A percentile compares a stretch with the other conserved stretches of the same genome.
These are phyloP conservation scores for Echites panduratus DNA, from an alignment of 257 asterid species.

Conservation along the genomic window DNA sequence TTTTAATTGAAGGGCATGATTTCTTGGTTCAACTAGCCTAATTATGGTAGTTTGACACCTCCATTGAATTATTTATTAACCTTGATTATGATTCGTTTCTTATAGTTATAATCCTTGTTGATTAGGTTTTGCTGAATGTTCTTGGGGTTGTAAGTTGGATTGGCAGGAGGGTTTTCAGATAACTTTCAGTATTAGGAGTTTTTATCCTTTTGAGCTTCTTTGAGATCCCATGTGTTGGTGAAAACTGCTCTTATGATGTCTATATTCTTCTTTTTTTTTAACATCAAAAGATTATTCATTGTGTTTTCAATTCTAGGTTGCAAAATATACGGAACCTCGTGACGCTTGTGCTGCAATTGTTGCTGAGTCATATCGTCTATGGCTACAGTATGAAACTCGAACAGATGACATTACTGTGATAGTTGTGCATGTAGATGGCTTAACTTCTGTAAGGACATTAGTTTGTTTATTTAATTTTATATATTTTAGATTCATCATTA, in stretches of 20 bases:
- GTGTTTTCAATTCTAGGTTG: conserved; percentile 41
- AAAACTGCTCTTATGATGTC: background rate
- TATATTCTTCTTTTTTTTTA: background rate
- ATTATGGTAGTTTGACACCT: background rate
- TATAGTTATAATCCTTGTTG: background rate
- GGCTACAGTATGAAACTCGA: conserved; percentile 96
- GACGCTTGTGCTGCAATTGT: conserved; percentile 99
- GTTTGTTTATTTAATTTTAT: background rate
- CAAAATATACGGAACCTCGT: conserved; percentile 79
- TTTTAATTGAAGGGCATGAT: background rate
- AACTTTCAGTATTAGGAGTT: background rate
- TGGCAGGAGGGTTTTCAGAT: background rate
- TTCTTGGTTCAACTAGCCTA: background rate
- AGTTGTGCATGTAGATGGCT: conserved; percentile 75
- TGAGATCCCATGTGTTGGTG: background rate
- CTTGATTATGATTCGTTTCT: background rate
- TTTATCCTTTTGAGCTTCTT: background rate
- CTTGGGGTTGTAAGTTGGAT: no score
- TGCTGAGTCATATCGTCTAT: conserved; percentile 92
- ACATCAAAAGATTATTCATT: conserved; percentile 1
- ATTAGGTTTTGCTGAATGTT: background rate
- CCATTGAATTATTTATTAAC: background rate
- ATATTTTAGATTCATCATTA: background rate
- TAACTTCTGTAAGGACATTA: conserved; percentile 54
- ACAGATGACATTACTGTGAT: conserved; percentile 98